Evolutionary conservation across 306 rosid genomes (phyloP).

Genomic region (Prunus kanzakura): DNA sequence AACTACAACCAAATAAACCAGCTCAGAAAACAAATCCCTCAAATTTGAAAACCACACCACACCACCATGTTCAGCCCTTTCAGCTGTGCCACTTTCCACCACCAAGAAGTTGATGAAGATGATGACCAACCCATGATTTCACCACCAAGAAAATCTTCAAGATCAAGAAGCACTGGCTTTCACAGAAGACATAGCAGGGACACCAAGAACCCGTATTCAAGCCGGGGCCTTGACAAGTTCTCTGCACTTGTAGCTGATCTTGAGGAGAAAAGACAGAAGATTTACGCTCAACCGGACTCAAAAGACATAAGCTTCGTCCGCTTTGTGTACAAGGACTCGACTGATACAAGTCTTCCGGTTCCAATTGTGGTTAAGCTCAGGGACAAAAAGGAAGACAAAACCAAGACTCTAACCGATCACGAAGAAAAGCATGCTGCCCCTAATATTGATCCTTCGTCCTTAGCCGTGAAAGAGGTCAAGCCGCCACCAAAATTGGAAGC

Average conservation of each 20-base stretch:
- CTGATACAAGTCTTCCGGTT: constrained; percentile 45
- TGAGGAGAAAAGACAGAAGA: constrained; percentile 59
- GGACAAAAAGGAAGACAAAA: constrained; percentile 27
- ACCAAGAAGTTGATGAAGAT: constrained; percentile 26
- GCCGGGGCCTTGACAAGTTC: constrained; percentile 72
- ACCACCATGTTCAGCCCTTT: constrained; percentile 42
- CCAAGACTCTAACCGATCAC: constrained; percentile 14
- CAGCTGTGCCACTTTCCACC: constrained; percentile 39
- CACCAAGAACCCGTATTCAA: constrained; percentile 63
- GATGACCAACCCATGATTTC: constrained; percentile 29
- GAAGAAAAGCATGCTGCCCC: constrained; percentile 5
- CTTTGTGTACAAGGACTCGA: constrained; percentile 45
- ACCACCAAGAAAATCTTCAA: constrained; percentile 34
- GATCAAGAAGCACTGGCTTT: constrained; percentile 12
- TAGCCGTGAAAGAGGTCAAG: constrained; percentile 22
- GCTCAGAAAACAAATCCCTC: constrained; percentile 5
- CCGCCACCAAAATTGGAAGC: neutral
- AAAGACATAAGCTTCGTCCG: constrained; percentile 57
- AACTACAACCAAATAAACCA: neutral
- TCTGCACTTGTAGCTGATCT: constrained; percentile 76
- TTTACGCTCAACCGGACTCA: constrained; percentile 53
- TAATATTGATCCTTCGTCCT: neutral
- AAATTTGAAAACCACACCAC: neutral
- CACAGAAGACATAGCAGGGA: constrained; percentile 23
- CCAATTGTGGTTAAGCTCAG: constrained; percentile 72